Conservation (phyloP, 257 asterid species). For the Petrea volubilis region DNA sequence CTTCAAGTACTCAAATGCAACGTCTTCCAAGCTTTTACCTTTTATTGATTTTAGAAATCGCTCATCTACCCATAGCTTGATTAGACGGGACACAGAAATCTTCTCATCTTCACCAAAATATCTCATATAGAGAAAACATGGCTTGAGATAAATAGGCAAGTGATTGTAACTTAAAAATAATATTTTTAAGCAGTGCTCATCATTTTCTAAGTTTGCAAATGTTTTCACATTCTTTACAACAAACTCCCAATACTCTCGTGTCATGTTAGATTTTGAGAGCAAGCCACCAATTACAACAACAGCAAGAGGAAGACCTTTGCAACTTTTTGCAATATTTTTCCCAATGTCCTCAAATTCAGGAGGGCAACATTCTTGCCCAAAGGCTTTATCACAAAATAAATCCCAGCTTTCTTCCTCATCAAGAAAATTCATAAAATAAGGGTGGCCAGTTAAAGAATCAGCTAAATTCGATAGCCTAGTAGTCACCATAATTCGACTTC, state of each 20-base stretch:
- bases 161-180: neutral
- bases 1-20: too few species aligned
- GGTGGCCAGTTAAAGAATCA: neutral
- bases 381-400: conserved; percentile 13
- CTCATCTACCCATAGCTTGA: neutral
- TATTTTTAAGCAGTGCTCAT: neutral
- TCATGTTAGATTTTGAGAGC: neutral
- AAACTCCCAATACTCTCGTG: neutral
- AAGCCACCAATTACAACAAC: neutral
- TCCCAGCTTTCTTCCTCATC: conserved; percentile 27
- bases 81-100: neutral
- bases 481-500: conserved; percentile 8
- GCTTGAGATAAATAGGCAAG: neutral
- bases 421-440: conserved; percentile 22
- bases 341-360: conserved; percentile 15
- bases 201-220: neutral
- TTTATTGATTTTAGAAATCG: neutral
- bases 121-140: neutral
- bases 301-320: neutral
- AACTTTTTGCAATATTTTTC: neutral
- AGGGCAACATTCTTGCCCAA: conserved; percentile 14
- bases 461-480: conserved; percentile 25
- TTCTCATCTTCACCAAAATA: neutral
- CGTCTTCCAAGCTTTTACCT: too few species aligned
- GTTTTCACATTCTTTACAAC: neutral